Base-by-base conservation (phyloP, 352 stramenopile genomes). In the Pythium aquatile region DNA sequence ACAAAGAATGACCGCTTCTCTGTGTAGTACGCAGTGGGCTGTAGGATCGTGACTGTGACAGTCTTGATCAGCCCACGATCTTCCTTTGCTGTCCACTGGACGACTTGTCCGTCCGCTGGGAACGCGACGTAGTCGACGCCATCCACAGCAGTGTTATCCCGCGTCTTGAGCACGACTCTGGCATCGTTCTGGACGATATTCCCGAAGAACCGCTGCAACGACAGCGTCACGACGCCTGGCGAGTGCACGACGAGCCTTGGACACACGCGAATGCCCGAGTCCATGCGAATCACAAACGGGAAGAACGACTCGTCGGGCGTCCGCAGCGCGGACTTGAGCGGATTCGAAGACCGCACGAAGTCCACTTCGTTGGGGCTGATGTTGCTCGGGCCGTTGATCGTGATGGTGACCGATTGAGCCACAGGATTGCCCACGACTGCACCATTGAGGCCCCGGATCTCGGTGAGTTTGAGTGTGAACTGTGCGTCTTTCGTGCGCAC, bases 101-200 rank as follows among this genome's bases (percentile, higher is more conserved):
- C 28, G 2, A 63, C 26, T 17, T 46, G 65, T 1, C 44, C 58
- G 30, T 66, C 49, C 7, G 59, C 33, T 1, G 49, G 51, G 3
- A 91, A 26, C 6, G 74, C 33, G 2, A 75, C 69, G 56, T 77
- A 92, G 61, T 94, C 85, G 7, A 89, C 62, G 7, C 76, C 76
- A 3, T 55, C 58, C 1, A 44, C 73, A n/a, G 83, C 81, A n/a
- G 85, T 90, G 29, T 62, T 74, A 17, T 77, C 70, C 6, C 88
- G 24, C 0, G 74, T 80, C 17, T 74, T 69, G 3, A 94, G 48
- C 1, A 59, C 66, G 1, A 81, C 75, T 20, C 56, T 68, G 7
- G 60, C 53, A 8, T 72, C 74, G 0, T 67, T 55, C 4, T 69
- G 66, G 14, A 44, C 17, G 28, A 83, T 66, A 5, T 61, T 74